phyloP scores from a whole-genome alignment of 176 grass and related monocot species.

The Eragrostis nindensis region DNA sequence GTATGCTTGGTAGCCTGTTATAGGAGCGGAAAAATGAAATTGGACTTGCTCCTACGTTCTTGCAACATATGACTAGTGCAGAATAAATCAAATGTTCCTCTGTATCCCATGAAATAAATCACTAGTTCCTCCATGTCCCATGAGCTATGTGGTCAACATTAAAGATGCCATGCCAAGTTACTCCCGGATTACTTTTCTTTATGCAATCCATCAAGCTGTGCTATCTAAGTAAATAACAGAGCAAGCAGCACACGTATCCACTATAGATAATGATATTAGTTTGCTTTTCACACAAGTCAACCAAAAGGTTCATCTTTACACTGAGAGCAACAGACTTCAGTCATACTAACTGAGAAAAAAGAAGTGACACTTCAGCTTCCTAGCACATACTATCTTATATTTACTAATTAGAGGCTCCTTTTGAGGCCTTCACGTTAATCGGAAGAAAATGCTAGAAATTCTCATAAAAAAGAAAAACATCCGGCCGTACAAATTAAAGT shows the following conservation, averaged over 20 bases:
- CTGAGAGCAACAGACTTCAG: background rate
- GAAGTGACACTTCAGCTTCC: background rate
- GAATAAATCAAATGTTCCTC: background rate
- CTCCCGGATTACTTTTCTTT: background rate
- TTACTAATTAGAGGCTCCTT: too few relatives aligned
- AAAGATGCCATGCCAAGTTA: background rate
- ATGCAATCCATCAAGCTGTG: background rate
- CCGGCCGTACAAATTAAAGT: too few relatives aligned
- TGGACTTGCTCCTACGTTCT: background rate
- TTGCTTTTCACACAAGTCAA: background rate
- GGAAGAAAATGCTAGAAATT: too few relatives aligned
- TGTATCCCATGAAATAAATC: background rate
- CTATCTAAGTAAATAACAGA: background rate
- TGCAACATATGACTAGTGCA: background rate
- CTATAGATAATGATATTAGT: background rate
- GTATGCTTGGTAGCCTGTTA: background rate
- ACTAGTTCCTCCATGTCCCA: background rate
- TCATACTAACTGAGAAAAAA: background rate
- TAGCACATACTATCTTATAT: background rate
- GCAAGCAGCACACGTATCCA: background rate
- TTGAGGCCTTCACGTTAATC: too few relatives aligned
- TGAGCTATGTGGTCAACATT: background rate
- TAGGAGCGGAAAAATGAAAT: background rate
- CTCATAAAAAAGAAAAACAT: too few relatives aligned
- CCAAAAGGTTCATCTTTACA: background rate